Evolutionary conservation across 345 rosid species (phyloP), one percentile per base, ranked within the genome.

Genomic region (Arabis alpina): DNA sequence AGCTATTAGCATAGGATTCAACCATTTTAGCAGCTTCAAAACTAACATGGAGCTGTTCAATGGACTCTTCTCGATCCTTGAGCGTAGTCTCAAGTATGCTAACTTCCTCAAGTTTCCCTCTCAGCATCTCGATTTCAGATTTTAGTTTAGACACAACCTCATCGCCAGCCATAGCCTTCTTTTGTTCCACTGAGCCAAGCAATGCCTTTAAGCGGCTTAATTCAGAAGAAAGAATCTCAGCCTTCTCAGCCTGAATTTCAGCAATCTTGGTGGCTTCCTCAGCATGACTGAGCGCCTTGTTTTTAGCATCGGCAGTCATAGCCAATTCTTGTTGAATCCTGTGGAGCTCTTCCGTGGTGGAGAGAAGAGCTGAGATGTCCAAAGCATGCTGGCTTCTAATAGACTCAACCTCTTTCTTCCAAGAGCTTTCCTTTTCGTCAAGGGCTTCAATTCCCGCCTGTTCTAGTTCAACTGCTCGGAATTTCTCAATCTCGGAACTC

Each of bases 191-290:
- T 15, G 90, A 83, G 73, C 86, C 92, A 67, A 88, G 79, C 80
- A 83, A 58, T 3, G 81, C 85, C 77, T 85, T 90, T 73, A 93
- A 70, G 49, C 71, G 80, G 54, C 78, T 65, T 75, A 90, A 61
- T 58, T 93, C 96, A 52, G 83, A 79, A 0, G 96, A 84, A 59
- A 93, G 97, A 79, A 77, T 56, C 73, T 90, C 96, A 54, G 74
- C 92, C 79, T 90, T 88, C 73, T 85, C 92, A 2, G 79, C 90
- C 64, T 90, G 96, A 65, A 81, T 83, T 85, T 93, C 98, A 25
- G 98, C 97, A 24, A 90, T 86, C 83, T 86, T 93, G 5, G 97
- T 87, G 1, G 96, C 98, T 71, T 90, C 92, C 70, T 90, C 96
- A 2, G 98, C 98, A 74, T 90, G 93, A 80, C 77, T 82, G 69